Percentiles rank a stretch among this genome's conserved stretches.
These are phyloP conservation scores for Hyphopichia fennica DNA, from an alignment of 1,139 yeast genomes.

Conservation along the genomic window DNA sequence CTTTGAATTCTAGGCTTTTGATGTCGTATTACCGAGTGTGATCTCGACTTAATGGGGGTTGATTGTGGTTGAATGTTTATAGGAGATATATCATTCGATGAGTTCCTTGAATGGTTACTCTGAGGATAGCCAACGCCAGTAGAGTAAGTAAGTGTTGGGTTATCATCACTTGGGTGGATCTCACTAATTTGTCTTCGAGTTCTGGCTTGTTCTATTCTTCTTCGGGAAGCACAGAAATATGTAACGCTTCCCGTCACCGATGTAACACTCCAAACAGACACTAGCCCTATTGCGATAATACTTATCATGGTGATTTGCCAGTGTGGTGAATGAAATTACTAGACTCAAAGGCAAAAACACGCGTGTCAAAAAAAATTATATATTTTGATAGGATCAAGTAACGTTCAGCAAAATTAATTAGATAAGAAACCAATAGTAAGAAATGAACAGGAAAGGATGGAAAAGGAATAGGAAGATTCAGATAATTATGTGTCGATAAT, in stretches of 20 bases:
- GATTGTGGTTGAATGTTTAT: background rate
- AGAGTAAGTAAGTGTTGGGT: background rate
- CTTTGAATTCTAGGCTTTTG: background rate
- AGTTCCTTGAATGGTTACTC: background rate
- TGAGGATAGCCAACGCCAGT: background rate
- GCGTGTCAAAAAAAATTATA: no score
- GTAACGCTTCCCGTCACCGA: conserved; percentile 4
- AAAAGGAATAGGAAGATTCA: no score
- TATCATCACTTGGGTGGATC: background rate
- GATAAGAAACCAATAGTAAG: no score
- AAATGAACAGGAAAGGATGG: no score
- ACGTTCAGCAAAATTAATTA: no score
- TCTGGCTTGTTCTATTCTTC: background rate
- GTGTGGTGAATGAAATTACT: no score
- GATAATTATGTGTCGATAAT: no score
- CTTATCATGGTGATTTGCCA: conserved; percentile 2
- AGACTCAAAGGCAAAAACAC: no score
- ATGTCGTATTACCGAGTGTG: background rate
- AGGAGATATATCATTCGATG: background rate
- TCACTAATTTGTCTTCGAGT: background rate
- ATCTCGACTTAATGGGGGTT: background rate
- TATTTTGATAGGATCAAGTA: no score
- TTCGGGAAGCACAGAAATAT: conserved; percentile 3
- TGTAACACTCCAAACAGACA: conserved; percentile 4
- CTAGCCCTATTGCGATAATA: conserved; percentile 2